Percentiles rank a stretch among this genome's conserved stretches.
Evolutionary conservation across 129 eudicot genomes (phyloP).

Genomic region (Tanacetum coccineum): DNA sequence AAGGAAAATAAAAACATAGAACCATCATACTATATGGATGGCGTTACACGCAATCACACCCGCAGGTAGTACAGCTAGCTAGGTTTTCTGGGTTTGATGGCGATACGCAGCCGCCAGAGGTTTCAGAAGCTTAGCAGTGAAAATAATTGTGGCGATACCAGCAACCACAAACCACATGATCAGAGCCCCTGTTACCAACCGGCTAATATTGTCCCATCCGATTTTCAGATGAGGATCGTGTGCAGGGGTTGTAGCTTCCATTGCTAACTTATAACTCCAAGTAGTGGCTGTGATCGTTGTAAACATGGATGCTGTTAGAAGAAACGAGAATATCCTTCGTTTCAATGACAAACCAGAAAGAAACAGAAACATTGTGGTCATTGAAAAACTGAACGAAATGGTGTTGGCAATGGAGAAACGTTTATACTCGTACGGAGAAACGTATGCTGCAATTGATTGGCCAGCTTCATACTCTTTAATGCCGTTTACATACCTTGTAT

Average conservation of each 20-base stretch:
- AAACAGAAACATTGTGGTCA: conserved; percentile 40
- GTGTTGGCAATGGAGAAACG: conserved; percentile 26
- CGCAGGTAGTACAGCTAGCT: background rate
- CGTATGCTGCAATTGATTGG: conserved; percentile 24
- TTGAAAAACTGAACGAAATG: conserved; percentile 29
- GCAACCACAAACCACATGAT: background rate
- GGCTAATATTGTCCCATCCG: conserved; percentile 3
- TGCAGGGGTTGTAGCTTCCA: conserved; percentile 28
- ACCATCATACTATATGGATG: no score
- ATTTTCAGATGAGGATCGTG: background rate
- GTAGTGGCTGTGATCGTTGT: conserved; percentile 31
- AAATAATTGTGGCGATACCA: no score
- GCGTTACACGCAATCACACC: background rate
- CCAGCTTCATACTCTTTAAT: conserved; percentile 20
- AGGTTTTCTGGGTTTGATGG: background rate
- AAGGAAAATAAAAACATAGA: background rate
- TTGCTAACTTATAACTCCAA: conserved; percentile 22
- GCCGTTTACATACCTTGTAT: conserved; percentile 1
- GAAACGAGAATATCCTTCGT: conserved; percentile 21
- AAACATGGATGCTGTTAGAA: conserved; percentile 33
- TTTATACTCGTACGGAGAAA: conserved; percentile 16
- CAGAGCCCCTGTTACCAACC: conserved; percentile 21
- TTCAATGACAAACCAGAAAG: conserved; percentile 36
- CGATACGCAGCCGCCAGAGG: background rate
- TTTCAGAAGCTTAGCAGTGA: no score